Conservation (phyloP, 176 grass and related monocot genomes). For the Microstegium vimineum region DNA sequence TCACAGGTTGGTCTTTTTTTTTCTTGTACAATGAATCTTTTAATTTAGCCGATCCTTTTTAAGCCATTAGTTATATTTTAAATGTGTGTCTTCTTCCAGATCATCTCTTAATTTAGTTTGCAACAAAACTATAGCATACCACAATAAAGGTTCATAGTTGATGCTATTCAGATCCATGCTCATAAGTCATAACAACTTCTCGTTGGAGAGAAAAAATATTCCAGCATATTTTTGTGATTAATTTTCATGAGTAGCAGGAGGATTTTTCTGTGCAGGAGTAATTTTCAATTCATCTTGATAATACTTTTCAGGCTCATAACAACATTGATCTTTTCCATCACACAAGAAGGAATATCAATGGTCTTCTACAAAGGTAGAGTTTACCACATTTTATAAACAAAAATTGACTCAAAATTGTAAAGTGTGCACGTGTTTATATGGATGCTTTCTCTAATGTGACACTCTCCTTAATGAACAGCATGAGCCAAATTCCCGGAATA, state of each 20-base stretch:
- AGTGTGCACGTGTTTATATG: background rate
- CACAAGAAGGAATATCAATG: constrained; percentile 62
- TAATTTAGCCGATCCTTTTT: background rate
- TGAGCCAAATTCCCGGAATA: constrained; percentile 82
- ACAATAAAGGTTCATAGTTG: background rate
- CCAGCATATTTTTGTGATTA: background rate
- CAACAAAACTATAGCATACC: background rate
- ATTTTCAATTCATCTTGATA: constrained; percentile 1
- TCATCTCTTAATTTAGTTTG: background rate
- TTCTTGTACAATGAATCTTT: background rate
- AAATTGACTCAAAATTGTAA: background rate
- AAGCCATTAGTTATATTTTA: background rate
- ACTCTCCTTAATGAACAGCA: constrained; percentile 49
- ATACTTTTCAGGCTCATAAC: constrained; percentile 55
- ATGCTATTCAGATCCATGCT: background rate
- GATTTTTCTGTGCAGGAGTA: constrained; percentile 12
- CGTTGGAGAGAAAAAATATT: background rate
- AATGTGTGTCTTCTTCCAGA: background rate
- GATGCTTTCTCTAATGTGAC: constrained; percentile 23
- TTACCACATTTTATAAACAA: background rate
- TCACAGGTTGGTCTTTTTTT: constrained; percentile 51
- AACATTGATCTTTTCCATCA: constrained; percentile 67
- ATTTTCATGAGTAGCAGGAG: background rate
- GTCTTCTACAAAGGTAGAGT: constrained; percentile 66
- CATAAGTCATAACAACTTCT: constrained; percentile 6